Evolutionary conservation across 2,329 filamentous ascomycete genomes (phyloP).

Genomic region (Colletotrichum musae): DNA sequence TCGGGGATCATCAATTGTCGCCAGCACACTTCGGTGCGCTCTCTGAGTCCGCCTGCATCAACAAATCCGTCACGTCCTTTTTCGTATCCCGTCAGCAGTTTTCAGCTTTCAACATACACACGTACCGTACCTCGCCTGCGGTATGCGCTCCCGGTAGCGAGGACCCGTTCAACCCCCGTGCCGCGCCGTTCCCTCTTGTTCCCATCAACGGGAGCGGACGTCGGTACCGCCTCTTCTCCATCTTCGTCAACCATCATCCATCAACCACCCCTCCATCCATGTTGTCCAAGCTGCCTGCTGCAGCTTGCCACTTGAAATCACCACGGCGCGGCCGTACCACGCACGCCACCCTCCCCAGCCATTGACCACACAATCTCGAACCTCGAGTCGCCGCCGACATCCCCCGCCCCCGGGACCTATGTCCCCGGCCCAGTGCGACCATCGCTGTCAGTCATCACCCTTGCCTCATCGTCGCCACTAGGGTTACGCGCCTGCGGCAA

Average conservation of each 20-base stretch:
- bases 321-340: slow-evolving; percentile 3
- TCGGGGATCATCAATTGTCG: slow-evolving; percentile 1
- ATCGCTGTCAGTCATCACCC: slow-evolving; percentile 2
- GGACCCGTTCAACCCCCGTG: slow-evolving; percentile 6
- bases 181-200: slow-evolving; percentile 8
- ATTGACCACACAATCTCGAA: slow-evolving; percentile 9
- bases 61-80: background rate
- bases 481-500: background rate
- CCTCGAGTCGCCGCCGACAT: background rate
- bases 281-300: slow-evolving; percentile 19
- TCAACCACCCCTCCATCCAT: background rate
- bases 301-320: slow-evolving; percentile 17
- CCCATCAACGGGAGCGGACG: background rate
- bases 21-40: slow-evolving; percentile 6
- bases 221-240: slow-evolving; percentile 11
- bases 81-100: too few relatives aligned
- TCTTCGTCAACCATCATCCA: background rate
- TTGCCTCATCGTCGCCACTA: slow-evolving; percentile 11
- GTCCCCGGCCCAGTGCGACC: slow-evolving; percentile 2
- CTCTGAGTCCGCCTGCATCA: slow-evolving; percentile 7
- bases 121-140: background rate
- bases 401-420: slow-evolving; percentile 11
- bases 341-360: slow-evolving; percentile 1
- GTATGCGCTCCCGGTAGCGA: slow-evolving; percentile 4
- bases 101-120: background rate